Conservation (phyloP, 768 basidiomycete genomes). For the Russula olivacea region DNA sequence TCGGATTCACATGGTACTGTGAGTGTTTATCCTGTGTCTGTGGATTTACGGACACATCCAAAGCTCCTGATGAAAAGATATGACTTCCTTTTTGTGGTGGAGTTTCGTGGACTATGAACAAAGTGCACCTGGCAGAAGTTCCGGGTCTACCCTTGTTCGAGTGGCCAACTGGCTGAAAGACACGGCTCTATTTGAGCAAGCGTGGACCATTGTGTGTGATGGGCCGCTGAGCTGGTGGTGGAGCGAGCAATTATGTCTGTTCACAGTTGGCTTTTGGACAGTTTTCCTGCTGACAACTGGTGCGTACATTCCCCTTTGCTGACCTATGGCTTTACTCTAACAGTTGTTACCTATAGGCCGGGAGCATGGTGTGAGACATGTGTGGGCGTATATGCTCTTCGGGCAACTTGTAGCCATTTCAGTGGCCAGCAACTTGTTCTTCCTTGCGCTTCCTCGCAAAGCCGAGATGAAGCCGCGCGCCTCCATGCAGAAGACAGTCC, state of each 20-base stretch:
- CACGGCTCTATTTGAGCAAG: conserved; percentile 57
- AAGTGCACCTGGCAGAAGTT: background rate
- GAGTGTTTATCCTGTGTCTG: conserved; percentile 26
- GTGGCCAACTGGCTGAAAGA: conserved; percentile 48
- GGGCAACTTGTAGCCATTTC: conserved; percentile 65
- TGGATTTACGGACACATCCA: background rate
- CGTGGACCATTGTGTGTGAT: conserved; percentile 38
- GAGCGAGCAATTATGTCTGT: conserved; percentile 58
- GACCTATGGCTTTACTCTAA: background rate
- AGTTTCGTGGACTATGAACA: conserved; percentile 46
- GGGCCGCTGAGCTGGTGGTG: conserved; percentile 60
- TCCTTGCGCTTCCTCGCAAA: conserved; percentile 37
- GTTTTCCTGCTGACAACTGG: conserved; percentile 49
- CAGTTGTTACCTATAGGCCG: conserved; percentile 30
- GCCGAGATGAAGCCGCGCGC: background rate
- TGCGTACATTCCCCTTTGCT: conserved; percentile 26
- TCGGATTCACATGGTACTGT: conserved; percentile 49
- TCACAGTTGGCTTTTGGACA: conserved; percentile 53
- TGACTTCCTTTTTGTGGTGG: conserved; percentile 51
- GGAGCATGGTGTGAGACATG: conserved; percentile 39
- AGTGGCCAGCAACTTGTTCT: conserved; percentile 59
- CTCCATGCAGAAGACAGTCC: conserved; percentile 4
- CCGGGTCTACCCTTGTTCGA: conserved; percentile 28
- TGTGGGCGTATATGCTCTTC: conserved; percentile 63
- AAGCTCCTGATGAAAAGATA: conserved; percentile 31